Conservation (phyloP, 2,329 filamentous ascomycete genomes). For the Ilyonectria mors-panacis region DNA sequence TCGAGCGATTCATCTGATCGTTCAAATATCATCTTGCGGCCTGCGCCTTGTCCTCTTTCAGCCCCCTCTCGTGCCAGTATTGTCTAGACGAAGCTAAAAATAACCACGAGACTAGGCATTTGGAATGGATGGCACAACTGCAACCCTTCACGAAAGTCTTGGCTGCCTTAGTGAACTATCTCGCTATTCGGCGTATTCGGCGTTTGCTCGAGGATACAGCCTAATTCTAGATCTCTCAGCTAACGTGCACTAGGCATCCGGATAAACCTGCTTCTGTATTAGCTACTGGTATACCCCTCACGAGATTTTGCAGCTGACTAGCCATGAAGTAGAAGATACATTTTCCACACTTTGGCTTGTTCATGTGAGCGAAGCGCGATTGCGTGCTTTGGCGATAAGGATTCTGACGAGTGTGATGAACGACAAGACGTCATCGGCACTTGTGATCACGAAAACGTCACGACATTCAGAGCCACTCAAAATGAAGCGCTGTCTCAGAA, state of each 20-base stretch:
- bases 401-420: not conserved
- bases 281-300: not conserved
- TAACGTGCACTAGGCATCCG: not conserved
- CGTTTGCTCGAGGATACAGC: not conserved
- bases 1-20: too few species aligned
- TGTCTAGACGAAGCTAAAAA: not conserved
- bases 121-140: not conserved
- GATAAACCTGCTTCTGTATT: not conserved
- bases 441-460: constrained; percentile 3
- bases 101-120: not conserved
- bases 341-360: not conserved
- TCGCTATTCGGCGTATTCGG: not conserved
- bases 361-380: not conserved
- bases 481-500: not conserved
- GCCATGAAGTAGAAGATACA: not conserved
- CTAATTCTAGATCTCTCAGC: not conserved
- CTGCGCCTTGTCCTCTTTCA: too few species aligned
- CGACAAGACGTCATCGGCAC: constrained; percentile 1
- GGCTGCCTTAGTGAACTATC: not conserved
- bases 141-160: not conserved
- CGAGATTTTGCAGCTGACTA: not conserved
- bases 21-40: too few species aligned
- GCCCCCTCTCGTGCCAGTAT: not conserved
- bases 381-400: constrained; percentile 3
- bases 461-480: not conserved